Conservation (phyloP, 768 basidiomycete genomes). For the Candolleomyces eurysporus region DNA sequence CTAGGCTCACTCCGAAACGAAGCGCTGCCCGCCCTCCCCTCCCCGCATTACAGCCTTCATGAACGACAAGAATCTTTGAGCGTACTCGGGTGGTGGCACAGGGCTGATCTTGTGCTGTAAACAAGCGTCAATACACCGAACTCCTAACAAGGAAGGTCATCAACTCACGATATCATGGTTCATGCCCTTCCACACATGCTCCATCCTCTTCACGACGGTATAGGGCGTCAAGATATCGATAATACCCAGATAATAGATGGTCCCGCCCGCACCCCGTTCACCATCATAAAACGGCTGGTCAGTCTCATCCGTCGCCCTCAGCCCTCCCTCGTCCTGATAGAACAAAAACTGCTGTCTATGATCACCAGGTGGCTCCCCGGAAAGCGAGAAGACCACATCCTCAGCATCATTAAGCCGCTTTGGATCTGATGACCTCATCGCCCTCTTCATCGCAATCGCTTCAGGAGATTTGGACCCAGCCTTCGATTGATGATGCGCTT, state of each 20-base stretch:
- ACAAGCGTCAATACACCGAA: conserved; percentile 8
- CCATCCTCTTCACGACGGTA: conserved; percentile 68
- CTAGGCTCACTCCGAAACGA: neutral
- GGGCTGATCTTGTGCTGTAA: conserved; percentile 91
- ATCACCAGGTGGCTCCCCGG: conserved; percentile 57
- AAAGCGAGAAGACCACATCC: conserved; percentile 42
- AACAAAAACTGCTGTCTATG: conserved; percentile 81
- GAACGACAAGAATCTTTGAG: conserved; percentile 82
- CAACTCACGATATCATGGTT: conserved; percentile 80
- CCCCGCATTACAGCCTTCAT: conserved; percentile 86
- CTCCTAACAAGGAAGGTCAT: neutral
- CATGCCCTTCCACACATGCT: conserved; percentile 92
- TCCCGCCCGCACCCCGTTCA: conserved; percentile 33
- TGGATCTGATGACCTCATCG: conserved; percentile 80
- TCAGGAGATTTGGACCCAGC: conserved; percentile 57
- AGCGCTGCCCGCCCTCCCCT: conserved; percentile 48
- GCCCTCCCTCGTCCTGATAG: conserved; percentile 94
- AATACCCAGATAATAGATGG: conserved; percentile 91
- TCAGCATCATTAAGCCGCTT: conserved; percentile 47
- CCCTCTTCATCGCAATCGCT: conserved; percentile 81
- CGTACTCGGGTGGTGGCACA: conserved; percentile 85
- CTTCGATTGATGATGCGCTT: conserved; percentile 50
- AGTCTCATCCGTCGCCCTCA: conserved; percentile 84
- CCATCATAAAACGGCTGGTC: conserved; percentile 50
- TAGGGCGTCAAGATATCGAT: conserved; percentile 98